phyloP scores from a whole-genome alignment of 2,329 filamentous ascomycete species.

The Hymenoscyphus albidus region DNA sequence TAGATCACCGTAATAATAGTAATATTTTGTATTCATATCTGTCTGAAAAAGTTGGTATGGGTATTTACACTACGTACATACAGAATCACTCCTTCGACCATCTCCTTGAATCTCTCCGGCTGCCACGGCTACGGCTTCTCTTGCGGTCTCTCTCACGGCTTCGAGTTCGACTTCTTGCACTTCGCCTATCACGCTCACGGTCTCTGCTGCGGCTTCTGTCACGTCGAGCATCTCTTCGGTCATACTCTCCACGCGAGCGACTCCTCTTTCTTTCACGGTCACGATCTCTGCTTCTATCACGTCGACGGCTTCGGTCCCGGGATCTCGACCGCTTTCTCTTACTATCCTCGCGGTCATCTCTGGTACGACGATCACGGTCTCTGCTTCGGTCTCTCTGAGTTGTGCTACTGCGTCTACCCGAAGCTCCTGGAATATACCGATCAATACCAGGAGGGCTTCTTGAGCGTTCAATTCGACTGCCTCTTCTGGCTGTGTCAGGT shows the following conservation, averaged over 20 bases:
- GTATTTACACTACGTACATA: not conserved
- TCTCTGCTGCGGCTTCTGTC: constrained; percentile 26
- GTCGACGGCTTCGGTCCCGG: constrained; percentile 23
- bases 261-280: constrained; percentile 6
- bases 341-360: constrained; percentile 9
- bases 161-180: constrained; percentile 23
- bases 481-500: constrained; percentile 22
- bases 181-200: constrained; percentile 15
- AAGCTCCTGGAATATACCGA: constrained; percentile 33
- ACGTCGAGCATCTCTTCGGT: constrained; percentile 6
- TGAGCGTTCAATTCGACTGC: constrained; percentile 32
- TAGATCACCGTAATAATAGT: too few species aligned
- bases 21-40: too few species aligned
- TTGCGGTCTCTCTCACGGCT: constrained; percentile 20
- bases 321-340: constrained; percentile 10
- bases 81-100: not conserved
- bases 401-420: constrained; percentile 27
- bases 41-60: too few species aligned
- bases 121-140: constrained; percentile 16
- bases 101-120: not conserved
- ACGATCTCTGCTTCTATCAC: constrained; percentile 9
- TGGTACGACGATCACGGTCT: constrained; percentile 2
- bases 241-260: constrained; percentile 6
- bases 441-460: constrained; percentile 35
- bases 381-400: constrained; percentile 12